Base-by-base conservation (phyloP, 345 rosid genomes). In the Salix arbutifolia region DNA sequence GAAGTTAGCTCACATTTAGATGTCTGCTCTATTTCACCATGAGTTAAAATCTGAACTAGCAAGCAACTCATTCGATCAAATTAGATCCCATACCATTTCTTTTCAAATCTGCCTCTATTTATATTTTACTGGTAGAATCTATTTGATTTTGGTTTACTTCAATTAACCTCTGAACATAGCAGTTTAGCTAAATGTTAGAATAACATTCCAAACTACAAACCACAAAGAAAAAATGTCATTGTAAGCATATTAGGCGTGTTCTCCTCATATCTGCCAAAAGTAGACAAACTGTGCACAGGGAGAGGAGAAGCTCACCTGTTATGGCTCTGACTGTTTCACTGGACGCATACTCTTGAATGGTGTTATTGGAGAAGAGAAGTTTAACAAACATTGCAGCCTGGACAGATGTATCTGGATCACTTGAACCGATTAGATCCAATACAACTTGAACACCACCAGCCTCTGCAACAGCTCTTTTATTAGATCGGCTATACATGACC, bases 391-490 rank as follows among this genome's bases (percentile, higher is more conserved):
- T 91, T 56, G 99, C 98, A 81, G 99, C 99, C 88, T 96, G 99
- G 74, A 91, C 86, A 68, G 99, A 94, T 67, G 99, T 94, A 25
- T 96, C 97, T 2, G 93, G 94, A 76, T 94, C 97, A 82, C 97
- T 92, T 28, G 99, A 96, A 80, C 97, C 90, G 33, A 94, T 94
- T 71, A 96, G 85, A 88, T 94, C 99, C 88, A 96, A 76, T 46
- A 96, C 89, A 37, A 96, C 98, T 86, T 96, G 99, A 76, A 96
- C 97, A 75, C 99, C 99, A 71, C 98, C 97, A 76, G 98, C 99
- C 89, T 96, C 99, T 16, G 98, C 99, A 82, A 96, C 97, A 16
- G 98, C 99, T 86, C 99, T 87, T 89, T 92, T 96, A 85, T 96
- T 96, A 23, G 99, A 89, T 74, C 97, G 86, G 75, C 99, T 92